Evolutionary conservation across 371 early-diverging fungal species (phyloP).

Genomic region (Amoeboaphelidium protococcarum): DNA sequence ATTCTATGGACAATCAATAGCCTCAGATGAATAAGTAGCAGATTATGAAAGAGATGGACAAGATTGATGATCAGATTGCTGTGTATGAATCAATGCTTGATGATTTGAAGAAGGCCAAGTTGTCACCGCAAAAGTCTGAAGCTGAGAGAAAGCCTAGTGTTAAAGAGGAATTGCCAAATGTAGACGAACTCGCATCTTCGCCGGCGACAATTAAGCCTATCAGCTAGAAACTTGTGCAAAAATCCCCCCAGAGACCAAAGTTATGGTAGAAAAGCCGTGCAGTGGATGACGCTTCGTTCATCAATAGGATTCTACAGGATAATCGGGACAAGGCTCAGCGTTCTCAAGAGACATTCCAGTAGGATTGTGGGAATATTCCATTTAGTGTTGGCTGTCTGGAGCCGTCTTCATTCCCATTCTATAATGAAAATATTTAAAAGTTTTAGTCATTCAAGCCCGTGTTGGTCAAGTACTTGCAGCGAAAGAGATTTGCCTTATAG

Average conservation of each 20-base stretch:
- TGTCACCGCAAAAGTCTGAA: background rate
- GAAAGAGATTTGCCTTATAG: background rate
- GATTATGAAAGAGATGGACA: background rate
- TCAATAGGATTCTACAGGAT: background rate
- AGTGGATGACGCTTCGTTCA: background rate
- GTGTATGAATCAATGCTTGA: background rate
- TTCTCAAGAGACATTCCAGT: background rate
- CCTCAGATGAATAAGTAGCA: too few species aligned
- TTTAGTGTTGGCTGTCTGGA: background rate
- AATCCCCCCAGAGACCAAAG: background rate
- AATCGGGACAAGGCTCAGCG: background rate
- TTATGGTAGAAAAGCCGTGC: background rate
- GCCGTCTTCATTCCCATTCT: too few species aligned
- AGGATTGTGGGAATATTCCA: background rate
- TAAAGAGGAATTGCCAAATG: background rate
- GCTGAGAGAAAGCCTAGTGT: background rate
- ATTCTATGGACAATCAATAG: too few species aligned
- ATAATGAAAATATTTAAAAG: background rate
- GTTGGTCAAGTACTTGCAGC: background rate
- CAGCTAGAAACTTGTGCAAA: background rate
- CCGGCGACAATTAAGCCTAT: background rate
- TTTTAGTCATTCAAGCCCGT: background rate
- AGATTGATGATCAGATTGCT: background rate
- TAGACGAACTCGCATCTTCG: background rate
- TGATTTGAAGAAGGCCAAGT: background rate